A percentile compares a stretch with the other conserved stretches of the same genome.
Evolutionary conservation across 2,329 filamentous ascomycete species (phyloP).

Genomic region (Nannizziopsis barbatae): DNA sequence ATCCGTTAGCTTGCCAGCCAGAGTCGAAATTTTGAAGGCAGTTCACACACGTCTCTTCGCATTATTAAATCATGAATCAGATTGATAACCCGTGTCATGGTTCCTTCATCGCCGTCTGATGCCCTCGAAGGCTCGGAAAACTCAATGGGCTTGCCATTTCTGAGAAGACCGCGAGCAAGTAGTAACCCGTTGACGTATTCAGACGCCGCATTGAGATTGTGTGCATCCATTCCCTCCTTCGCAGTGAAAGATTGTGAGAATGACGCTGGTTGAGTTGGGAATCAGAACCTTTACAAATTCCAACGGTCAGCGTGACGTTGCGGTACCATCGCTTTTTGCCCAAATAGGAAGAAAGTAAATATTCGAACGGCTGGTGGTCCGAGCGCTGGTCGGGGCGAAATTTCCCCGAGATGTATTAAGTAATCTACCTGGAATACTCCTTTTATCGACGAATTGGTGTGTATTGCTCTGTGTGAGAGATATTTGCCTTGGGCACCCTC

Average conservation of each 20-base stretch:
- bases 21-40: too few relatives aligned
- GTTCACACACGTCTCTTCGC: slow-evolving; percentile 63
- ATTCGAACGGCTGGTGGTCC: slow-evolving; percentile 15
- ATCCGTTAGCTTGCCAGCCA: slow-evolving; percentile 8
- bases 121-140: slow-evolving; percentile 62
- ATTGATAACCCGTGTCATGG: slow-evolving; percentile 80
- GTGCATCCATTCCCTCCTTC: slow-evolving; percentile 30
- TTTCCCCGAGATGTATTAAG: neutral
- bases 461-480: too few relatives aligned
- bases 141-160: slow-evolving; percentile 53
- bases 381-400: slow-evolving; percentile 4
- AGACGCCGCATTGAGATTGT: slow-evolving; percentile 49
- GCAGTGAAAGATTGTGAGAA: neutral
- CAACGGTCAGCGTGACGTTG: neutral
- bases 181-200: slow-evolving; percentile 55
- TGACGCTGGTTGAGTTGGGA: neutral
- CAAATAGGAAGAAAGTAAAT: slow-evolving; percentile 38
- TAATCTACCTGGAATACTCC: too few relatives aligned
- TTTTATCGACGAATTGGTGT: too few relatives aligned
- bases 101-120: slow-evolving; percentile 49
- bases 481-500: too few relatives aligned
- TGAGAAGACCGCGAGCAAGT: slow-evolving; percentile 51
- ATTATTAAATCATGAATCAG: slow-evolving; percentile 88
- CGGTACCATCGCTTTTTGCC: slow-evolving; percentile 19
- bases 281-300: neutral